Base-by-base conservation (phyloP, 179 eudicot genomes). In the Beta macrorhiza region DNA sequence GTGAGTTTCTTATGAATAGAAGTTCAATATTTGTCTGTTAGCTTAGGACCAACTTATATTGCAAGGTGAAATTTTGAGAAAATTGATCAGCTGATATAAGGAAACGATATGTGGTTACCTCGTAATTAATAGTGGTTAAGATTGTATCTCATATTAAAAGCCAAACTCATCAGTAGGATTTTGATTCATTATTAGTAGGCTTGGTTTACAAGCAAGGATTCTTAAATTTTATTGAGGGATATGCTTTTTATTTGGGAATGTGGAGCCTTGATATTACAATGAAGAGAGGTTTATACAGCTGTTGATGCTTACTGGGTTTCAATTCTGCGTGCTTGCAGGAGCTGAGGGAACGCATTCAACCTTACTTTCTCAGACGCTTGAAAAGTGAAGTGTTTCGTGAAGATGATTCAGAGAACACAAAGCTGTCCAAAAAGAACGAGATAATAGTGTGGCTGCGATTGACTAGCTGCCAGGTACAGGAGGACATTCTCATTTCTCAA, bases 301-400 rank as follows among this genome's bases (percentile, higher is more conserved):
- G 32, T 55, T 3, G 57, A 68, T 61, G 58, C 44, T 71, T 82
- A 55, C n/a, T 16, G n/a, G 52, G 53, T 72, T 29, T 42, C 32
- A 8, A 52, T 75, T 63, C 25, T 71, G 11, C 70, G 32, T 64
- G 76, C 78, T 80, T 83, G 72, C 82, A 97, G 99, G 93, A 94
- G 25, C 86, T 97, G 53, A 88, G 99, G 86, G 98, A 93, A 44
- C 91, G 90, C 37, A 94, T 97, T 80, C 95, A 94, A 72, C 99
- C 99, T 37, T 94, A 90, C 80, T 97, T 97, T 84, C 91, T 97
- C 72, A 92, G 99, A 25, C 97, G 99, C 80, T 64, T 97, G 86
- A 97, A 97, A 85, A 91, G 87, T 78, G 99, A 97, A 82, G 98
- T 97, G 62, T 97, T 97, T 75, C 55, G 76, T 78, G 97, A 87